Percentiles rank a stretch among this genome's conserved stretches.
Evolutionary conservation across 2,329 filamentous ascomycete genomes (phyloP).

Genomic region (Alternaria sp.): DNA sequence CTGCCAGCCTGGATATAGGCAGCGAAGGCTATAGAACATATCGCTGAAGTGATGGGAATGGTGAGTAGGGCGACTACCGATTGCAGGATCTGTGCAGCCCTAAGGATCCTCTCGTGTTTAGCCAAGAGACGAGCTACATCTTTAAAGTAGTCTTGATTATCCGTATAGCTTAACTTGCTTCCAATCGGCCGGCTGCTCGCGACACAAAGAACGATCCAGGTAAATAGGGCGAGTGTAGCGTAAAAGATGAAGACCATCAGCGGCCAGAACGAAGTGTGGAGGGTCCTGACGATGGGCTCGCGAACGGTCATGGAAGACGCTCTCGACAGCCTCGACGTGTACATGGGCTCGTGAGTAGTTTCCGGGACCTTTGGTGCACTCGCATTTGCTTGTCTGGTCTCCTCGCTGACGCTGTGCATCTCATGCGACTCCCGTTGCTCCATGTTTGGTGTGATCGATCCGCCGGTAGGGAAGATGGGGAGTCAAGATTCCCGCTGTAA

Average conservation of each 20-base stretch:
- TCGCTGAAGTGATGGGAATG: not conserved
- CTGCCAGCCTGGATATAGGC: not conserved
- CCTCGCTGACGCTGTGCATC: not conserved
- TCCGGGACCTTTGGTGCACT: not conserved
- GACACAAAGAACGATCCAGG: not conserved
- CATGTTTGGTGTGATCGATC: not conserved
- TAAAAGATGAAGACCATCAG: conserved; percentile 1
- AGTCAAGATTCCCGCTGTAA: not conserved
- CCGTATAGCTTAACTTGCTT: not conserved
- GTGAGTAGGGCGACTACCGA: not conserved
- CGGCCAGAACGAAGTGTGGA: not conserved
- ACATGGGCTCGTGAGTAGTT: not conserved
- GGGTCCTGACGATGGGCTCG: not conserved
- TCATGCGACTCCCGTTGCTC: not conserved
- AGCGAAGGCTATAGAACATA: not conserved
- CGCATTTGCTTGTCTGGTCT: not conserved
- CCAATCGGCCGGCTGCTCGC: not conserved
- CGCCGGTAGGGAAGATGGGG: not conserved
- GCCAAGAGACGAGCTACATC: not conserved
- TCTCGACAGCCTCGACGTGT: not conserved
- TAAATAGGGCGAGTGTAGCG: not conserved
- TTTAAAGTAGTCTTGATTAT: not conserved
- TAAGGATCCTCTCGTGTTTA: not conserved
- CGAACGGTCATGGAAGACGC: not conserved
- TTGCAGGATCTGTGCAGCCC: not conserved